Base-by-base conservation (phyloP, 495 filamentous ascomycete genomes). In the Penicillium desertorum region DNA sequence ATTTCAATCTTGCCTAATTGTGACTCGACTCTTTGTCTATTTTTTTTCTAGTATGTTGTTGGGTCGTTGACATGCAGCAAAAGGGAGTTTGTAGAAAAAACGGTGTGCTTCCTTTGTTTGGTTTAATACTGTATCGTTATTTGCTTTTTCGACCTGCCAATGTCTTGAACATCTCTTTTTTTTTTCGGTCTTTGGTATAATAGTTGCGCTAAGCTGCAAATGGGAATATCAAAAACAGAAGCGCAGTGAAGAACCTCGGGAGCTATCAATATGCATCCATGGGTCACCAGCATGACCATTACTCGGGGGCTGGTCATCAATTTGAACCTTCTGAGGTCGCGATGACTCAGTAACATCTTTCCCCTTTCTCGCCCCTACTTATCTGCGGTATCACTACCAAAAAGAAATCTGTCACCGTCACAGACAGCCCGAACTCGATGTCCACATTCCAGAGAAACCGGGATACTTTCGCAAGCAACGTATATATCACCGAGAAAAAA, bases 1-100 rank as follows among this genome's bases (percentile, higher is more conserved):
- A 22, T 54, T 54, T 54, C 9, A 32, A n/a, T 54, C 39, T 16
- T 27, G 42, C 6, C 27, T 54, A 19, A 41, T 36, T 43, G n/a
- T 17, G 37, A 29, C 25, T 29, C 27, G 19, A 14, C 10, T 44
- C 51, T 54, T 30, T 44, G 41, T 14, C 17, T 32, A 6, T 1
- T 2, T 11, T 27, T 27, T 37, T 4, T 5, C 17, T 22, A 45
- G 11, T 25, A 14, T 12, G 5, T 19, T 11, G 0, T 19, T 30
- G 42, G 16, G 51, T 45, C 7, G 41, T 29, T 36, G 20, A 36
- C 42, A 25, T 45, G 20, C 29, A 54, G 20, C 49, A 41, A 29
- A 39, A 11, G 8, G 34, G 29, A 45, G 6, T 23, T 4, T 23
- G 22, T 22, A 2, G 4, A 34, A 37, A 23, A 3, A 51, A 37